phyloP scores from a whole-genome alignment of 140 eudicot species.

The Stevia rebaudiana region DNA sequence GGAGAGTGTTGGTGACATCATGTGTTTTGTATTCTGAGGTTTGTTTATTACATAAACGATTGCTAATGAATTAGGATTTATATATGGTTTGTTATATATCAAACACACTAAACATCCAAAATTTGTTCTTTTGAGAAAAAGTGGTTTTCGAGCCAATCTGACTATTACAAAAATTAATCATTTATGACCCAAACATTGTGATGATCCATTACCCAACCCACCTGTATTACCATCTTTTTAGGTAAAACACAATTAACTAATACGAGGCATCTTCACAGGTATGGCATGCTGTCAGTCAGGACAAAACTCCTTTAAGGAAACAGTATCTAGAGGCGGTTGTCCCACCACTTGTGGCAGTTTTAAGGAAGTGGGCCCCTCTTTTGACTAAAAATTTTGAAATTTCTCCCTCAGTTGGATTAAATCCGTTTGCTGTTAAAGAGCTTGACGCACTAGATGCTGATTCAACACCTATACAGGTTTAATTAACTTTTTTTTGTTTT shows the following conservation, averaged over 20 bases:
- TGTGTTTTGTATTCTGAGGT: constrained; percentile 93
- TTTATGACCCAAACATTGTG: no score
- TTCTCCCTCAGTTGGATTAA: constrained; percentile 65
- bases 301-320: constrained; percentile 68
- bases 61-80: not conserved
- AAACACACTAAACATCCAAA: no score
- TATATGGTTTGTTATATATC: no score
- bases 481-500: constrained; percentile 5
- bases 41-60: constrained; percentile 25
- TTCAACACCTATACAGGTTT: constrained; percentile 78
- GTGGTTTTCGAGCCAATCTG: no score
- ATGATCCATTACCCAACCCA: no score
- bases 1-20: constrained; percentile 84
- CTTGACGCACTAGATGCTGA: constrained; percentile 79
- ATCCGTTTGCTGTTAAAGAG: constrained; percentile 76
- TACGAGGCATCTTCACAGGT: constrained; percentile 50
- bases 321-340: constrained; percentile 73
- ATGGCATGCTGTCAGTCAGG: constrained; percentile 78
- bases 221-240: not conserved
- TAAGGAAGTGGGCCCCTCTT: constrained; percentile 88
- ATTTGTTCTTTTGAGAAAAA: no score
- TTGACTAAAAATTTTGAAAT: constrained; percentile 80
- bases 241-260: not conserved
- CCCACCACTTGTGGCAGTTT: constrained; percentile 82
- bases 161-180: no score